A percentile compares a stretch with the other conserved stretches of the same genome.
phyloP scores from a whole-genome alignment of 352 stramenopile genomes.

The Globisporangium cylindrosporum region DNA sequence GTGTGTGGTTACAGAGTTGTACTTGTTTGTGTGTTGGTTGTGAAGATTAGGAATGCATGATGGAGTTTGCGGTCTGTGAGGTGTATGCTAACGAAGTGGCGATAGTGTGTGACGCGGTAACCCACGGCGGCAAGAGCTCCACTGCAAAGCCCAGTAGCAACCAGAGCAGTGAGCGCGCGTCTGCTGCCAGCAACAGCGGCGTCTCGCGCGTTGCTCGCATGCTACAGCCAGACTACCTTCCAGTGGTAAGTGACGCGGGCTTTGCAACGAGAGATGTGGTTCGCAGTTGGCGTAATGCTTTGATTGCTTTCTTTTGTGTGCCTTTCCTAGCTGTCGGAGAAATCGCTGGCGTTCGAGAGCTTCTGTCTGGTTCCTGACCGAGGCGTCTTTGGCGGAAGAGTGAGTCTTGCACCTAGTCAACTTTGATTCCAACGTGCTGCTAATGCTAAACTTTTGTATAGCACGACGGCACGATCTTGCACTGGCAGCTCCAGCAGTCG shows the following conservation, averaged over 20 bases:
- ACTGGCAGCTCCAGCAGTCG: conserved; percentile 50
- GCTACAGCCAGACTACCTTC: conserved; percentile 28
- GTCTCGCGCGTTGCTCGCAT: conserved; percentile 13
- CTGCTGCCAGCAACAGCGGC: not conserved
- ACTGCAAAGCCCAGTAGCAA: conserved; percentile 15
- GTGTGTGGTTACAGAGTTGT: conserved; percentile 4
- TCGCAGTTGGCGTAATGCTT: not conserved
- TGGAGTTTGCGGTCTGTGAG: conserved; percentile 44
- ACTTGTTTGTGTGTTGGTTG: not conserved
- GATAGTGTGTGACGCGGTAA: not conserved
- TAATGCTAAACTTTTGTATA: conserved; percentile 16
- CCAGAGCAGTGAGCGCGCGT: conserved; percentile 4
- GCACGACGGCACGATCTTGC: conserved; percentile 59
- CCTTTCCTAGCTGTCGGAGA: conserved; percentile 28
- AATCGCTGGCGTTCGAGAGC: conserved; percentile 36
- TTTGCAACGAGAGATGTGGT: not conserved
- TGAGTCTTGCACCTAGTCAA: conserved; percentile 17
- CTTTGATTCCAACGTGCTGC: not conserved
- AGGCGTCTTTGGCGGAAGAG: conserved; percentile 56
- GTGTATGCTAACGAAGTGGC: conserved; percentile 40
- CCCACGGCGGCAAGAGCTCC: not conserved
- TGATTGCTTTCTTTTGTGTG: not conserved
- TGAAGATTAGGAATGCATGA: conserved; percentile 1
- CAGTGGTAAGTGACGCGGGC: conserved; percentile 16
- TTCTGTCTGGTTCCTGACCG: conserved; percentile 41